Base-by-base conservation (phyloP, 2,329 filamentous ascomycete species). In the Corynespora cassiicola region DNA sequence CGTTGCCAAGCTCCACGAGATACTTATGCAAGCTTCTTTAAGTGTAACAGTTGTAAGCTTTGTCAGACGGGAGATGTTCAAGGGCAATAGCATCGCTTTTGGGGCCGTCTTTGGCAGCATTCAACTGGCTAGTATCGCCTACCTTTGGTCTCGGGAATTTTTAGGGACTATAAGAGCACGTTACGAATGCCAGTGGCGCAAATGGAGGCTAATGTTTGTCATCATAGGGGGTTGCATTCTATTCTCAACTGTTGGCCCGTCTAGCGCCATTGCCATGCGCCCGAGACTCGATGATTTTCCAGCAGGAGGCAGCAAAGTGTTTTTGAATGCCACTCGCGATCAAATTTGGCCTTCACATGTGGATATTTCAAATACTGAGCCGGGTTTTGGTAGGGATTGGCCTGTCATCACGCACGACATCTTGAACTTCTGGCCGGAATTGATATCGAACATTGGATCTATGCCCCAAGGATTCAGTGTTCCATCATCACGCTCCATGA, bases 1-100 rank as follows among this genome's bases (percentile, higher is more conserved):
- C 27, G 39, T 31, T 7, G 50, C 52, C 5, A 56, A 56, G 34
- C 16, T 51, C n/a, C 47, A 53, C 22, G 52, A 56, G 24, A 17
- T 53, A 2, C 30, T 50, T 1, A 53, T 56, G 40, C 50, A 56
- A n/a, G 39, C 37, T 1, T 53, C 50, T 24, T 24, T 33, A 12
- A 33, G 19, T 16, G 19, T 33, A 5, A 21, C 24, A 19, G 34
- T 37, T 4, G 26, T 37, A 29, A 18, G 25, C 4, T 37, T 31
- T 15, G 10, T 37, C 14, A 24, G 34, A 11, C 34, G 25, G 12
- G 26, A 37, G 20, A 24, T 37, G 17, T 10, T 31, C 24, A 12
- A 7, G 4, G 34, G 34, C 18, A 16, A 37, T 10, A 26, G 25
- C n/a, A 22, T 37, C n/a, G 25, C 34, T 4, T 37, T 37, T 25